phyloP scores from a whole-genome alignment of 345 rosid genomes.

The Ceriops decandra region DNA sequence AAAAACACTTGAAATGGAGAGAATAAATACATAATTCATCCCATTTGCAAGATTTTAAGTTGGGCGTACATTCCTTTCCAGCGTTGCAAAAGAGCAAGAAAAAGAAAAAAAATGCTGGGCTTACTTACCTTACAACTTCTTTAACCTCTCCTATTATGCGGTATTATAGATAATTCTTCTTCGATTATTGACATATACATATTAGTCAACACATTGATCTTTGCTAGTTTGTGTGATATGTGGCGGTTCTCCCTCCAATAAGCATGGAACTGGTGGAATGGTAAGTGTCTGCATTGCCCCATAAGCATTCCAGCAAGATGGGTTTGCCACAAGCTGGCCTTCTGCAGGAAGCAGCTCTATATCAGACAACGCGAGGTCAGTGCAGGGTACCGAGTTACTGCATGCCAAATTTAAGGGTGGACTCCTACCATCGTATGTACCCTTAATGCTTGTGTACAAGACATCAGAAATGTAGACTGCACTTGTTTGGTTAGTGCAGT shows the following conservation, averaged over 20 bases:
- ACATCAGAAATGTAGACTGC: constrained; percentile 29
- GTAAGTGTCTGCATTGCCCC: constrained; percentile 44
- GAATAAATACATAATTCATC: neutral
- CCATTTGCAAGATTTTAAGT: neutral
- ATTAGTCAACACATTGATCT: constrained; percentile 18
- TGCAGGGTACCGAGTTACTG: constrained; percentile 39
- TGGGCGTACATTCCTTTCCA: neutral
- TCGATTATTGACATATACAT: constrained; percentile 20
- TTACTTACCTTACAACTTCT: neutral
- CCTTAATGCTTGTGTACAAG: constrained; percentile 23
- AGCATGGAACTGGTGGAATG: constrained; percentile 39
- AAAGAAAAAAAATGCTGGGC: no score
- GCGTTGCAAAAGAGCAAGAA: no score
- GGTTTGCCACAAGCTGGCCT: constrained; percentile 54
- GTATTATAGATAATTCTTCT: neutral
- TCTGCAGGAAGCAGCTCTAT: constrained; percentile 56
- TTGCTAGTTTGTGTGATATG: constrained; percentile 16
- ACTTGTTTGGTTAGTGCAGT: constrained; percentile 31
- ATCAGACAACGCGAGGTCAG: constrained; percentile 16
- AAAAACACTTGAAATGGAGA: neutral
- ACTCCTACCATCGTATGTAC: constrained; percentile 41
- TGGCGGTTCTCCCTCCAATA: constrained; percentile 32
- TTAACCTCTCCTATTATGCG: neutral
- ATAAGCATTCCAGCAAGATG: constrained; percentile 93
- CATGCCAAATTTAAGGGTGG: constrained; percentile 40